Conservation (phyloP, 768 basidiomycete genomes). For the Royoungia palumana region DNA sequence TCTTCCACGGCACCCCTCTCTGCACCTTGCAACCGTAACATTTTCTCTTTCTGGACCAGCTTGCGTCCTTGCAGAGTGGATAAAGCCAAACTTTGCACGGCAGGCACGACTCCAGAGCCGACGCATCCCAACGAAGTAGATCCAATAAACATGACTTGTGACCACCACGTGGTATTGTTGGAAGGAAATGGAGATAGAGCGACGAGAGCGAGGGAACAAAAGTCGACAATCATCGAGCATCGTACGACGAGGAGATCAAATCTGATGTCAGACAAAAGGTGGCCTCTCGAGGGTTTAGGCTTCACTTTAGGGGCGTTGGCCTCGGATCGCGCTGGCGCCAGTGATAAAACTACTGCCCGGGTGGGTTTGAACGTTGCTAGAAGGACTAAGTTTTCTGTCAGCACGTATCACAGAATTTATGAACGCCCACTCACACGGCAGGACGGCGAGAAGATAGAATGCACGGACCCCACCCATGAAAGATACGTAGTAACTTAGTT, state of each 20-base stretch:
- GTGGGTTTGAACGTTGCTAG: constrained; percentile 58
- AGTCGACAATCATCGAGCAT: constrained; percentile 63
- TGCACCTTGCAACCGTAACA: constrained; percentile 15
- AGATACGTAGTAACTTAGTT: constrained; percentile 76
- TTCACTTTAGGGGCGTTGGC: constrained; percentile 32
- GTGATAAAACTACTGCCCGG: constrained; percentile 12
- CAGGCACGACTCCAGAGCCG: constrained; percentile 66
- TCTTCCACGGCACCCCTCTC: constrained; percentile 5
- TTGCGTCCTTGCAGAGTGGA: constrained; percentile 48
- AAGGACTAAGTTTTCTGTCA: constrained; percentile 44
- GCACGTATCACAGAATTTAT: constrained; percentile 32
- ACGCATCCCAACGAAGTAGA: constrained; percentile 62
- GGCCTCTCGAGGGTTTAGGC: constrained; percentile 42
- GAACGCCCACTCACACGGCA: constrained; percentile 54
- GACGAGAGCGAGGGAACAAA: constrained; percentile 61
- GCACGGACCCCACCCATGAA: constrained; percentile 64
- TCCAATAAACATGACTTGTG: constrained; percentile 49
- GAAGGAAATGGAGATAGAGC: constrained; percentile 50
- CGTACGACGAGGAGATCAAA: constrained; percentile 70
- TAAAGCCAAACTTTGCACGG: constrained; percentile 69
- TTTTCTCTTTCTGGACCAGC: constrained; percentile 35
- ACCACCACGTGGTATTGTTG: constrained; percentile 18
- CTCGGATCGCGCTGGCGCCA: constrained; percentile 1
- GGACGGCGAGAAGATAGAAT: constrained; percentile 58
- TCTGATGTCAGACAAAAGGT: constrained; percentile 56